Conservation (phyloP, 1,284 basidiomycete species). For the Phylloporus sp. region DNA sequence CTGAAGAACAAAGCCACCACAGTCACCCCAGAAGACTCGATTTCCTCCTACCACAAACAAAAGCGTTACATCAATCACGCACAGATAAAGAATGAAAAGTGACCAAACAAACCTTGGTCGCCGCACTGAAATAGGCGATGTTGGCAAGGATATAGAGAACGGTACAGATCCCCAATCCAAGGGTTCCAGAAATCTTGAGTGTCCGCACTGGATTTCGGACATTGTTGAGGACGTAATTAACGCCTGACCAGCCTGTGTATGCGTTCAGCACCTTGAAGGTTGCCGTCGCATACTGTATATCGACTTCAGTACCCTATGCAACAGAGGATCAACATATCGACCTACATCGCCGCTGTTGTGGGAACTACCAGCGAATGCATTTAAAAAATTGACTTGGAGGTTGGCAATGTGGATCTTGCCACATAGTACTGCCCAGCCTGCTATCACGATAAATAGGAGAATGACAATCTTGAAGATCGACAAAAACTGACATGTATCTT, state of each 20-base stretch:
- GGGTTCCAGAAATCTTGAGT: slow-evolving; percentile 56
- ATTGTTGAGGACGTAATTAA: slow-evolving; percentile 60
- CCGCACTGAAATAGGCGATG: slow-evolving; percentile 53
- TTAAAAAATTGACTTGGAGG: slow-evolving; percentile 49
- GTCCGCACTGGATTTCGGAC: slow-evolving; percentile 55
- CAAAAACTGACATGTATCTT: slow-evolving; percentile 15
- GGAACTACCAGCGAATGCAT: slow-evolving; percentile 55
- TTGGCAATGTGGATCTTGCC: slow-evolving; percentile 49
- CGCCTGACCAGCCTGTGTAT: slow-evolving; percentile 58
- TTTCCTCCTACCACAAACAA: slow-evolving; percentile 39
- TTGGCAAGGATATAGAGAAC: slow-evolving; percentile 56
- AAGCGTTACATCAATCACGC: neutral
- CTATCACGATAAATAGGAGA: slow-evolving; percentile 29
- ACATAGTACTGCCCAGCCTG: slow-evolving; percentile 54
- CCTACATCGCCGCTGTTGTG: slow-evolving; percentile 47
- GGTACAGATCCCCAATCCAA: slow-evolving; percentile 52
- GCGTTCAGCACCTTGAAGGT: slow-evolving; percentile 61
- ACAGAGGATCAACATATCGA: neutral
- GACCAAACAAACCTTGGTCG: slow-evolving; percentile 20
- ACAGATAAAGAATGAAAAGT: neutral
- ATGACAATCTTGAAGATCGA: slow-evolving; percentile 33
- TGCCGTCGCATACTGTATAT: slow-evolving; percentile 56
- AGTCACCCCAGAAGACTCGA: slow-evolving; percentile 48
- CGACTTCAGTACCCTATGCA: neutral
- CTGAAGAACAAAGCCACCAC: slow-evolving; percentile 59